These are phyloP conservation scores for Phytophthora pistaciae DNA, from an alignment of 352 stramenopile species.

Conservation along the genomic window DNA sequence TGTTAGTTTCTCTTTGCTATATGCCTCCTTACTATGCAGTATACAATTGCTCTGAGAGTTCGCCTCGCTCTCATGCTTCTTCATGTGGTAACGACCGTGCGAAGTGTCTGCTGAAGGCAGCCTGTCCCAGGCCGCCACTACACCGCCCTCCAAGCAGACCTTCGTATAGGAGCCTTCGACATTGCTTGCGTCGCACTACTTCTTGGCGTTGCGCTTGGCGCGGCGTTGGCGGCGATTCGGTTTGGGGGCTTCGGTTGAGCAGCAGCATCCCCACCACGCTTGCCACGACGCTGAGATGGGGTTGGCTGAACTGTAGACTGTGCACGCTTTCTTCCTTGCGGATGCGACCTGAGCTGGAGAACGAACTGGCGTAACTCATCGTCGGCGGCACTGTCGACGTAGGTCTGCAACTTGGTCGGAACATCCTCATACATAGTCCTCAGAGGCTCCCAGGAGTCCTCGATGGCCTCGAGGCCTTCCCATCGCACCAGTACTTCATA, in stretches of 20 bases:
- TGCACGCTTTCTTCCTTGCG: conserved; percentile 2
- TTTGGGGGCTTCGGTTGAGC: not conserved
- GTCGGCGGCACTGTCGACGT: not conserved
- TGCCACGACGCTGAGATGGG: not conserved
- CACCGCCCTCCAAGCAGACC: not conserved
- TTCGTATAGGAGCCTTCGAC: not conserved
- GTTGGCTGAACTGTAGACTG: not conserved
- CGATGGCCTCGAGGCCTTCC: conserved; percentile 2
- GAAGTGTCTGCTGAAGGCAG: conserved; percentile 4
- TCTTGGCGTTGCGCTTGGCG: conserved; percentile 1
- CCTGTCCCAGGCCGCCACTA: conserved; percentile 1
- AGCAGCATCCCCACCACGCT: not conserved
- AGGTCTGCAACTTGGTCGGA: conserved; percentile 1
- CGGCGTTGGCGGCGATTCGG: conserved; percentile 1
- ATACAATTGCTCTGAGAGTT: conserved; percentile 8
- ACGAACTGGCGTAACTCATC: not conserved
- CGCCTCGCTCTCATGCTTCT: conserved; percentile 1
- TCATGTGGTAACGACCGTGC: conserved; percentile 6
- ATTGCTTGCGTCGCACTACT: not conserved
- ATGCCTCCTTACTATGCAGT: conserved; percentile 9
- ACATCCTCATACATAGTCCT: conserved; percentile 2
- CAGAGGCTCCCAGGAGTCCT: conserved; percentile 1
- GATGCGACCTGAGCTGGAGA: not conserved
- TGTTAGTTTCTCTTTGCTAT: conserved; percentile 20
- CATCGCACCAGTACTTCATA: not conserved